A percentile compares a stretch with the other conserved stretches of the same genome.
Evolutionary conservation across 495 filamentous ascomycete species (phyloP).

Genomic region (Penicillium goetzii): DNA sequence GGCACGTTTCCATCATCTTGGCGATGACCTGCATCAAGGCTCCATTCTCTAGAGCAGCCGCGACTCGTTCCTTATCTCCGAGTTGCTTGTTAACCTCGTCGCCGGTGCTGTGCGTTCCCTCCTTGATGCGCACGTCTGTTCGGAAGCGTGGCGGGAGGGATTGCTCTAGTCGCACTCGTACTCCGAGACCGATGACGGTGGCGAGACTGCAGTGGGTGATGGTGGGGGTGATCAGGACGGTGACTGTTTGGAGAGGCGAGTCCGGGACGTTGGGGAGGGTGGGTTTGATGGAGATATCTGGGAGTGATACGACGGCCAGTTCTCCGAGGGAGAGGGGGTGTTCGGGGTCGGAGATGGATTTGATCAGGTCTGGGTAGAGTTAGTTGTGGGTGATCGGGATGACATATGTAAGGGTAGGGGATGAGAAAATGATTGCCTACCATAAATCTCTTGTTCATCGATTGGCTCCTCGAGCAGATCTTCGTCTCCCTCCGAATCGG

Average conservation of each 20-base stretch:
- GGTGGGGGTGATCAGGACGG: conserved; percentile 84
- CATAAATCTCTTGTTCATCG: conserved; percentile 95
- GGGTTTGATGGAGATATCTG: conserved; percentile 81
- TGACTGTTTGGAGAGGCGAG: conserved; percentile 54
- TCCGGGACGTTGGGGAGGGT: conserved; percentile 53
- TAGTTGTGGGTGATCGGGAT: neutral
- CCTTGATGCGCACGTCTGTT: conserved; percentile 90
- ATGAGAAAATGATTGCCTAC: conserved; percentile 48
- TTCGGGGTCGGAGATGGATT: conserved; percentile 92
- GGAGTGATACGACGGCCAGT: conserved; percentile 88
- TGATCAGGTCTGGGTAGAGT: conserved; percentile 73
- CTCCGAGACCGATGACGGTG: conserved; percentile 93
- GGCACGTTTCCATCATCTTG: conserved; percentile 91
- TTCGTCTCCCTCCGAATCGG: conserved; percentile 58
- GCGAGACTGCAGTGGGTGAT: conserved; percentile 96
- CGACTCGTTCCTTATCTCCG: conserved; percentile 93
- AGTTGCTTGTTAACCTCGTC: conserved; percentile 96
- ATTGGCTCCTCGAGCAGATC: conserved; percentile 76
- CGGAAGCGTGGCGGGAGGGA: conserved; percentile 90
- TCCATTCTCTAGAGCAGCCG: conserved; percentile 91
- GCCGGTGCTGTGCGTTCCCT: conserved; percentile 91
- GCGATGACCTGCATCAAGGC: conserved; percentile 83
- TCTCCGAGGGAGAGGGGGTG: conserved; percentile 92
- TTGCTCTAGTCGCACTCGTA: conserved; percentile 88
- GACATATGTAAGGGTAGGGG: neutral